Base-by-base conservation (phyloP, 305 asterid genomes). In the Fraxinus xanthoxyloides region DNA sequence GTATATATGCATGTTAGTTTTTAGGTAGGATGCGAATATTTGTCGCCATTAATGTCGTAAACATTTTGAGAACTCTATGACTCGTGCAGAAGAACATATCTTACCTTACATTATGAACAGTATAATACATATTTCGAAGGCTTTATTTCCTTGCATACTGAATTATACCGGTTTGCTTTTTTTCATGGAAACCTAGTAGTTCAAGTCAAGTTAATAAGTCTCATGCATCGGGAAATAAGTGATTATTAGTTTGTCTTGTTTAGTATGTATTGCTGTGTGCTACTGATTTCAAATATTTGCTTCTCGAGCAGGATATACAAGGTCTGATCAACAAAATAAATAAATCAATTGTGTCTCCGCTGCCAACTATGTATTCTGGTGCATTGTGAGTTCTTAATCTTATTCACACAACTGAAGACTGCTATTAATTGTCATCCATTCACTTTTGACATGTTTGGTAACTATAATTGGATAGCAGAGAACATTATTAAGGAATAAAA, bases 241-340 rank as follows among this genome's bases (percentile, higher is more conserved):
- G 63, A 54, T 54, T 54, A 54, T 54, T 54, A n/a, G 24, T n/a
- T 51, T 54, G 63, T n/a, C 63, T 54, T 54, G 24, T 17, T 54
- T 54, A 54, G 63, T 15, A 1, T 31, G 72, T 65, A 67, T n/a
- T 43, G 30, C 61, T 51, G 19, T 28, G 15, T 77, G 51, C 61
- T 35, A 12, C 77, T 81, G 73, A 72, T 70, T 36, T 78, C 34
- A 54, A 77, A 43, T 70, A 19, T 54, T 75, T 77, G 73, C 76
- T 78, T 79, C 74, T 23, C 77, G 79, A 84, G 84, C 95, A 96
- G 99, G 99, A 96, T 85, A 93, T 96, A 90, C 99, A 96, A 87
- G 98, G 97, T 86, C 88, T 96, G 82, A 96, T 96, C 86, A 89
- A 93, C 92, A 96, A 96, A 88, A 96, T 96, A 80, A 96, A 96